Evolutionary conservation across 2,329 filamentous ascomycete genomes (phyloP).

Genomic region (Fusarium papillatum): DNA sequence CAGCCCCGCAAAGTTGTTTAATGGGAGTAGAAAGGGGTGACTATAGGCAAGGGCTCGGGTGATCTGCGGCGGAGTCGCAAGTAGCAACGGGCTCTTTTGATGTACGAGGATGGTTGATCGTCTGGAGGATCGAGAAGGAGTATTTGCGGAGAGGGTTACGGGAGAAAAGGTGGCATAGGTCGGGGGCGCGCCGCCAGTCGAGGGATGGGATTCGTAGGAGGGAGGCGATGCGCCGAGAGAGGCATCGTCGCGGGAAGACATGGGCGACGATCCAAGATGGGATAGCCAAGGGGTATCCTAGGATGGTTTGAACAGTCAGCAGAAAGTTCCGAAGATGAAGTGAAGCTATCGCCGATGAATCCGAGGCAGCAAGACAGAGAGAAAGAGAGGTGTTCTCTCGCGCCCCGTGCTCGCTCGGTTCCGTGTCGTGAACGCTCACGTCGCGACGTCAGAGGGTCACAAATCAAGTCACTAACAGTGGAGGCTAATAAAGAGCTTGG

Average conservation of each 20-base stretch:
- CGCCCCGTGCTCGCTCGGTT: slow-evolving; percentile 11
- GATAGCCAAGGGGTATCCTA: slow-evolving; percentile 65
- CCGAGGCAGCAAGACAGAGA: neutral
- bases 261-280: slow-evolving; percentile 54
- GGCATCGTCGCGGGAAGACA: slow-evolving; percentile 56
- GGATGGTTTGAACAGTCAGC: slow-evolving; percentile 36
- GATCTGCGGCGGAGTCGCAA: slow-evolving; percentile 94
- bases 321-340: neutral
- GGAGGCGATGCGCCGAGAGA: slow-evolving; percentile 51
- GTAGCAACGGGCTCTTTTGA: slow-evolving; percentile 93
- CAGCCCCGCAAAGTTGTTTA: slow-evolving; percentile 88
- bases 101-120: slow-evolving; percentile 95
- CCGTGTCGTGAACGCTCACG: slow-evolving; percentile 24
- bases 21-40: slow-evolving; percentile 90
- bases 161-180: slow-evolving; percentile 95
- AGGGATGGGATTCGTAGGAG: slow-evolving; percentile 45
- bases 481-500: slow-evolving; percentile 21
- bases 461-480: slow-evolving; percentile 29
- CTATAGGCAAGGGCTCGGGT: slow-evolving; percentile 96
- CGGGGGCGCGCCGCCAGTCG: slow-evolving; percentile 64
- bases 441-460: slow-evolving; percentile 40
- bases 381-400: slow-evolving; percentile 9
- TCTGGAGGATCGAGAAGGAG: slow-evolving; percentile 72
- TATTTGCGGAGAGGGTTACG: slow-evolving; percentile 78
- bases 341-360: slow-evolving; percentile 1